phyloP scores from a whole-genome alignment of 345 rosid species.

The Abelmoschus esculentus region DNA sequence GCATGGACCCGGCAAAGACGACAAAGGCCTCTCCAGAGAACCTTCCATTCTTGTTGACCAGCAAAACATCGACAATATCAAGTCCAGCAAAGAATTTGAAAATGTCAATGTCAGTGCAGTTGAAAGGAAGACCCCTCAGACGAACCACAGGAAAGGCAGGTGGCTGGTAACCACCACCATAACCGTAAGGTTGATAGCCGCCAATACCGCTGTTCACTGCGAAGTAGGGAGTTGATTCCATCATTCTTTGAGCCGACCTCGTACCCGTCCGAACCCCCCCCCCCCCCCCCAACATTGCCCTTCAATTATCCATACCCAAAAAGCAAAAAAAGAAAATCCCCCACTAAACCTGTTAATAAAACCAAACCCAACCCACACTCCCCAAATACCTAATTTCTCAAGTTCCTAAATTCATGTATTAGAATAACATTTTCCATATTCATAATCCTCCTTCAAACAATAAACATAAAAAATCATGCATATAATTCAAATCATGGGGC shows the following conservation, averaged over 20 bases:
- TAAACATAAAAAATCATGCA: background rate
- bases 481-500: background rate
- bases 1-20: constrained; percentile 64
- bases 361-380: constrained; percentile 69
- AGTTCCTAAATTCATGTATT: constrained; percentile 12
- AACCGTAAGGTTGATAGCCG: constrained; percentile 55
- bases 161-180: constrained; percentile 45
- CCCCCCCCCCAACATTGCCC: constrained; percentile 99
- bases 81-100: constrained; percentile 89
- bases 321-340: constrained; percentile 52
- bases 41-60: constrained; percentile 68
- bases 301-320: constrained; percentile 71
- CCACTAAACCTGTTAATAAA: constrained; percentile 94
- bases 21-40: constrained; percentile 91
- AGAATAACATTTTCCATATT: constrained; percentile 6
- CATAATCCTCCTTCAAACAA: constrained; percentile 5
- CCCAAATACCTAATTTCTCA: constrained; percentile 28
- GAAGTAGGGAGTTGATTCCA: constrained; percentile 98
- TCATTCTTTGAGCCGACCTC: constrained; percentile 99
- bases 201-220: constrained; percentile 75
- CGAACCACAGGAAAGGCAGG: constrained; percentile 83
- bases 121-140: constrained; percentile 88
- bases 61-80: constrained; percentile 81
- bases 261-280: constrained; percentile 94
- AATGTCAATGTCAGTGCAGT: constrained; percentile 81